Percentiles rank a stretch among this genome's conserved stretches.
Conservation (phyloP, 805 yeast genomes). For the Komagataella phaffii region DNA sequence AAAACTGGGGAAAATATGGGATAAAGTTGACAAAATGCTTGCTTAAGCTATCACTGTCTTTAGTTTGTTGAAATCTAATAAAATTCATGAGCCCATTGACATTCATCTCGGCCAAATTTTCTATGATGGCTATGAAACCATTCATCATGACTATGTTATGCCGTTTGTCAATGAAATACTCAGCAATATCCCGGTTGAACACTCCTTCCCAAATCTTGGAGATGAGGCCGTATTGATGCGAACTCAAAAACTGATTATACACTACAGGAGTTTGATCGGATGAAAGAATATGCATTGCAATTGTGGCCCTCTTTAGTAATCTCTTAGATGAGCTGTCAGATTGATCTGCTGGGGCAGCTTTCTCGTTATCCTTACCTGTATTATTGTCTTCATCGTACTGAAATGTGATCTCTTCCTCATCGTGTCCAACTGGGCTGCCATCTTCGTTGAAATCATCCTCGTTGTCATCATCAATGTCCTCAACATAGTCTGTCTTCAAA, state of each 20-base stretch:
- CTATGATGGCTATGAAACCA: slow-evolving; percentile 70
- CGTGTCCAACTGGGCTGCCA: background rate
- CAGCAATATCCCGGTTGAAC: background rate
- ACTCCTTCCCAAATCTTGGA: background rate
- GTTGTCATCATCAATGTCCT: slow-evolving; percentile 4
- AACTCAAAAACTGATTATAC: background rate
- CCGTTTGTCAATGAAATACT: slow-evolving; percentile 7
- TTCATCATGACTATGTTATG: slow-evolving; percentile 16
- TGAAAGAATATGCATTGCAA: background rate
- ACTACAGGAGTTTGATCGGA: background rate
- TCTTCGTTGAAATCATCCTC: background rate
- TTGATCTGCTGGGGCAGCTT: background rate
- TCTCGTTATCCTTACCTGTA: background rate
- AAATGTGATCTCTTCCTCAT: background rate
- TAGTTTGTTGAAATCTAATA: slow-evolving; percentile 37
- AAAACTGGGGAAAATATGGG: slow-evolving; percentile 74
- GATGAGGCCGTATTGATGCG: background rate
- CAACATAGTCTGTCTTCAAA: slow-evolving; percentile 3
- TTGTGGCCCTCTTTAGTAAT: background rate
- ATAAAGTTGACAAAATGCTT: slow-evolving; percentile 62
- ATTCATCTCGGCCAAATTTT: slow-evolving; percentile 70
- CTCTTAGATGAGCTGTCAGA: background rate
- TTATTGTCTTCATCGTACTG: background rate
- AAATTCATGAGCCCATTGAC: slow-evolving; percentile 65
- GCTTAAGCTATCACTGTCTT: slow-evolving; percentile 34